Evolutionary conservation across 2,329 filamentous ascomycete genomes (phyloP).

Genomic region (Xylariaceae sp.): DNA sequence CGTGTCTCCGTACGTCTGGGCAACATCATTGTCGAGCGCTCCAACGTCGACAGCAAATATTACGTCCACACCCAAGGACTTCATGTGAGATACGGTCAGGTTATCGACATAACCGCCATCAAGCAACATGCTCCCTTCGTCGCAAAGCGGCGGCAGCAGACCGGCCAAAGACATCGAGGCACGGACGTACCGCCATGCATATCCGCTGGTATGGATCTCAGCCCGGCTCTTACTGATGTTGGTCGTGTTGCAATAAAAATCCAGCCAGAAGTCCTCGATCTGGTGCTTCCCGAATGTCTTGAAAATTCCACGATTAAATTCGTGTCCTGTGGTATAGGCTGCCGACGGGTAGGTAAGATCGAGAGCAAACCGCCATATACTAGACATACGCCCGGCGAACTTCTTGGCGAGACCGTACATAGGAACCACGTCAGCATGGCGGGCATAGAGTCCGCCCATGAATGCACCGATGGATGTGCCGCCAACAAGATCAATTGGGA

Average conservation of each 20-base stretch:
- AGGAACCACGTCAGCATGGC: slow-evolving; percentile 92
- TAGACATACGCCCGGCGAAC: slow-evolving; percentile 97
- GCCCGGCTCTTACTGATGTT: slow-evolving; percentile 92
- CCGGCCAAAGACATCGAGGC: slow-evolving; percentile 97
- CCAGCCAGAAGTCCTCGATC: slow-evolving; percentile 98
- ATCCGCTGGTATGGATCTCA: slow-evolving; percentile 92
- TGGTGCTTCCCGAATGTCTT: slow-evolving; percentile 96
- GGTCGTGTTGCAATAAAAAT: slow-evolving; percentile 98
- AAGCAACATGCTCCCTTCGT: slow-evolving; percentile 93
- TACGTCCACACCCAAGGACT: slow-evolving; percentile 81
- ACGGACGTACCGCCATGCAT: slow-evolving; percentile 94
- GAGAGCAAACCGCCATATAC: slow-evolving; percentile 96
- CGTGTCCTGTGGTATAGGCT: slow-evolving; percentile 95
- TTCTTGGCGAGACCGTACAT: slow-evolving; percentile 97
- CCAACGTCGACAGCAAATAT: slow-evolving; percentile 97
- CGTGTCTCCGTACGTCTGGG: slow-evolving; percentile 89
- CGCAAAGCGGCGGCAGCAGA: slow-evolving; percentile 85
- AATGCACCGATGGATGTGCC: slow-evolving; percentile 96
- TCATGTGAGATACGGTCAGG: slow-evolving; percentile 95
- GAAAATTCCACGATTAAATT: slow-evolving; percentile 98
- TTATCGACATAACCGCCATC: slow-evolving; percentile 98
- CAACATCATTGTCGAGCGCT: slow-evolving; percentile 82
- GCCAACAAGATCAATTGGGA: slow-evolving; percentile 91
- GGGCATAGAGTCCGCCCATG: slow-evolving; percentile 89
- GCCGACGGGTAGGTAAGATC: slow-evolving; percentile 94